Percentiles rank a stretch among this genome's conserved stretches.
phyloP scores from a whole-genome alignment of 192 early-diverging fungal species.

The Entomortierella chlamydospora region DNA sequence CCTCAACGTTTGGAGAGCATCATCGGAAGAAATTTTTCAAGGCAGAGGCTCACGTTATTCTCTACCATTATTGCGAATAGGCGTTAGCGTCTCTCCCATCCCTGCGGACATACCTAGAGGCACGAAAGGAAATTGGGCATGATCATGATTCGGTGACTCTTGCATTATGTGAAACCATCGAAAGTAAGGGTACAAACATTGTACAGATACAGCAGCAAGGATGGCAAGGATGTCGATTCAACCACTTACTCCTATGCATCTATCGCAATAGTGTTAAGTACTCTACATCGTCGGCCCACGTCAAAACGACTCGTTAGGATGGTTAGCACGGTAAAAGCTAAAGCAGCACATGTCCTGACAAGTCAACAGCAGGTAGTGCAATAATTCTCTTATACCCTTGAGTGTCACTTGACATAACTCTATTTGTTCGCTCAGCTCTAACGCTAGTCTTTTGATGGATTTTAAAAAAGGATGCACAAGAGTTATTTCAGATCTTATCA shows the following conservation, averaged over 20 bases:
- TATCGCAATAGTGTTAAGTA: conserved; percentile 50
- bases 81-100: conserved; percentile 44
- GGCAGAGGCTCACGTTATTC: not conserved
- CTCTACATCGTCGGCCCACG: conserved; percentile 33
- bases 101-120: conserved; percentile 19
- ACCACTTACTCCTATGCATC: not conserved
- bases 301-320: conserved; percentile 58
- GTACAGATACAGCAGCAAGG: no score
- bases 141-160: conserved; percentile 30
- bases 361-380: conserved; percentile 60
- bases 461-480: conserved; percentile 64
- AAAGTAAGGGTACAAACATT: conserved; percentile 56
- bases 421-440: not conserved
- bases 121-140: conserved; percentile 32
- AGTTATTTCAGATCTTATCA: conserved; percentile 68
- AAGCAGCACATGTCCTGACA: conserved; percentile 64
- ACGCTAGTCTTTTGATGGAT: not conserved
- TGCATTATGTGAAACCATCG: conserved; percentile 40
- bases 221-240: conserved; percentile 42
- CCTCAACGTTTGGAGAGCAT: not conserved
- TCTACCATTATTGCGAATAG: not conserved
- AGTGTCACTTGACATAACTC: not conserved
- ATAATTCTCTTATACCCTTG: not conserved
- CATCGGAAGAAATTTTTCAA: not conserved
- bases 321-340: conserved; percentile 59